Percentiles rank a stretch among this genome's conserved stretches.
Conservation (phyloP, 495 filamentous ascomycete genomes). For the Xylaria sp. region DNA sequence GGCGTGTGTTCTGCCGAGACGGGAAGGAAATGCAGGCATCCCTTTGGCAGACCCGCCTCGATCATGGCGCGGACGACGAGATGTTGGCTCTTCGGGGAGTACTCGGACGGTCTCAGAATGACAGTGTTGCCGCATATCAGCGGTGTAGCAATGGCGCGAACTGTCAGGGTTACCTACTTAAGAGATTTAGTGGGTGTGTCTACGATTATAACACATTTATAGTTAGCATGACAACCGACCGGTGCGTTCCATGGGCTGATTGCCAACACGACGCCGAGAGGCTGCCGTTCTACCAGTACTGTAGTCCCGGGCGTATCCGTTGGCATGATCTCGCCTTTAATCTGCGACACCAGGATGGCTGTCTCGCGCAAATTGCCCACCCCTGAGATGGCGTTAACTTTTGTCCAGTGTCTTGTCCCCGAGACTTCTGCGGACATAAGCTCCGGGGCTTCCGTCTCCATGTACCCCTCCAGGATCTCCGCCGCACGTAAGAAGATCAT, state of each 20-base stretch:
- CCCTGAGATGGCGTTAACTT: conserved; percentile 61
- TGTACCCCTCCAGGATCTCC: conserved; percentile 66
- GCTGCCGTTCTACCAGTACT: conserved; percentile 38
- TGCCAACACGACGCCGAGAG: conserved; percentile 45
- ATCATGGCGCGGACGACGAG: conserved; percentile 68
- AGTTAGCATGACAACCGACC: conserved; percentile 19
- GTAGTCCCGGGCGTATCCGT: conserved; percentile 41
- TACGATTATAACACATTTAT: neutral
- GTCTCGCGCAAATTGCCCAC: conserved; percentile 67
- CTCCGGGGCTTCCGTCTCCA: conserved; percentile 66
- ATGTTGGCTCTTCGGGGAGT: conserved; percentile 73
- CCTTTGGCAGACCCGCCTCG: conserved; percentile 66
- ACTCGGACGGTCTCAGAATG: conserved; percentile 77
- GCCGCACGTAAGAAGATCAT: conserved; percentile 72
- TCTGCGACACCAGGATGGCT: conserved; percentile 58
- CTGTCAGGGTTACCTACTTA: conserved; percentile 63
- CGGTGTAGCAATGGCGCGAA: conserved; percentile 66
- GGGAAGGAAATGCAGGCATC: conserved; percentile 57
- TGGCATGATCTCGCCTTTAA: conserved; percentile 47
- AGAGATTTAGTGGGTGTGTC: conserved; percentile 64
- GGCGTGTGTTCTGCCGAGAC: conserved; percentile 50
- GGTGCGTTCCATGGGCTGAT: conserved; percentile 49
- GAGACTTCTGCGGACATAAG: conserved; percentile 50
- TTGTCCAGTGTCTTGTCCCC: conserved; percentile 42
- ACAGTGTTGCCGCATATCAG: conserved; percentile 80